These are phyloP conservation scores for Kuraishia borneana DNA, from an alignment of 805 yeast genomes.

Conservation along the genomic window DNA sequence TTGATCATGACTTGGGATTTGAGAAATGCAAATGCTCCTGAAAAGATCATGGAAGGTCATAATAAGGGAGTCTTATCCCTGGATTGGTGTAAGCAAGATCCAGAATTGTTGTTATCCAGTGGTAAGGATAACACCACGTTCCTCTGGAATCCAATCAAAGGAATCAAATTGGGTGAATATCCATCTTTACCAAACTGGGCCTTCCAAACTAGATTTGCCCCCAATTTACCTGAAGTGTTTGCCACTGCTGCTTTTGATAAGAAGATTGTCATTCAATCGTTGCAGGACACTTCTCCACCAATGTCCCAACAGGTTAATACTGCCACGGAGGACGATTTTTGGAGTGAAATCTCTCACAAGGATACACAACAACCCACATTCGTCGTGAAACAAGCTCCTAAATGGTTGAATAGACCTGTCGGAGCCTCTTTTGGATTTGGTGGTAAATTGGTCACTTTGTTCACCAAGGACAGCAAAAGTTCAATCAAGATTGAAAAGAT, in stretches of 20 bases:
- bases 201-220: slow-evolving; percentile 82
- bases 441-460: slow-evolving; percentile 59
- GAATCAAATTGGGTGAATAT: slow-evolving; percentile 68
- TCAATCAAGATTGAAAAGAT: slow-evolving; percentile 31
- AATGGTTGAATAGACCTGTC: slow-evolving; percentile 70
- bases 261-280: slow-evolving; percentile 65
- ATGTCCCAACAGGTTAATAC: slow-evolving; percentile 29
- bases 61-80: slow-evolving; percentile 78
- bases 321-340: slow-evolving; percentile 63
- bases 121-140: slow-evolving; percentile 85
- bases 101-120: slow-evolving; percentile 68
- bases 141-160: slow-evolving; percentile 83
- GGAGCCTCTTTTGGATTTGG: slow-evolving; percentile 89
- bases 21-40: slow-evolving; percentile 89
- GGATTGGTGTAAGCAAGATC: slow-evolving; percentile 89
- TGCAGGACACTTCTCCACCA: slow-evolving; percentile 75
- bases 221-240: slow-evolving; percentile 77
- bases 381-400: slow-evolving; percentile 71
- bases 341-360: slow-evolving; percentile 65
- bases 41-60: slow-evolving; percentile 65
- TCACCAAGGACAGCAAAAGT: slow-evolving; percentile 24
- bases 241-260: slow-evolving; percentile 87
- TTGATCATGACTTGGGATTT: slow-evolving; percentile 86
- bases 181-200: slow-evolving; percentile 94
- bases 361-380: slow-evolving; percentile 68